Conservation (phyloP, 768 basidiomycete species). For the Tulasnella sp. region DNA sequence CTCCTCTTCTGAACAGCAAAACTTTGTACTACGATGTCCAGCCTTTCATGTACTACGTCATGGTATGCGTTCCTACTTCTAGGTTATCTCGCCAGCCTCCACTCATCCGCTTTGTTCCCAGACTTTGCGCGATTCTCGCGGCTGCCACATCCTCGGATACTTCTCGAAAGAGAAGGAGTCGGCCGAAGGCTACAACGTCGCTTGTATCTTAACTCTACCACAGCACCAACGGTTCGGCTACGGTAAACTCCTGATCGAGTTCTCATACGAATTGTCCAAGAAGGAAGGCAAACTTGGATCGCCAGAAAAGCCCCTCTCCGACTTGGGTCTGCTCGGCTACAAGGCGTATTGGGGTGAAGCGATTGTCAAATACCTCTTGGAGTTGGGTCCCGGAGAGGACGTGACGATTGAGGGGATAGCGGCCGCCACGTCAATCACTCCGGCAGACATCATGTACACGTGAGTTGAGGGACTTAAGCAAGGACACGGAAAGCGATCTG, state of each 20-base stretch:
- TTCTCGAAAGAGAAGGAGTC: conserved; percentile 99
- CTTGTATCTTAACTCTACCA: conserved; percentile 97
- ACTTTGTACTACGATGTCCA: conserved; percentile 99
- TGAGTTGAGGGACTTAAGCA: conserved; percentile 53
- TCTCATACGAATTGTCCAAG: conserved; percentile 97
- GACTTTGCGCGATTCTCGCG: conserved; percentile 83
- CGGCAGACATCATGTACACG: conserved; percentile 98
- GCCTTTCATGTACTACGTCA: conserved; percentile 99
- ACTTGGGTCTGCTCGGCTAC: conserved; percentile 90
- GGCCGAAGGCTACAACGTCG: conserved; percentile 97
- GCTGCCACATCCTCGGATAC: conserved; percentile 95
- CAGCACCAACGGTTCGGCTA: conserved; percentile 97
- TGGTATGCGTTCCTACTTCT: conserved; percentile 58
- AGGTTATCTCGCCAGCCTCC: conserved; percentile 20
- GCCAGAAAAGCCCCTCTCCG: conserved; percentile 96
- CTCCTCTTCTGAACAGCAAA: conserved; percentile 60
- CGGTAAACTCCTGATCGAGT: conserved; percentile 94
- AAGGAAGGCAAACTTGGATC: conserved; percentile 93
- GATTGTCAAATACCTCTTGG: conserved; percentile 86
- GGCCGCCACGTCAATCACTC: conserved; percentile 91
- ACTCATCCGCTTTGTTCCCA: conserved; percentile 42
- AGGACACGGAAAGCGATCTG: not conserved
- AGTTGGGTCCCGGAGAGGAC: conserved; percentile 68
- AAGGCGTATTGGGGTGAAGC: conserved; percentile 97
- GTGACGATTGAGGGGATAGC: conserved; percentile 97